phyloP scores from a whole-genome alignment of 495 filamentous ascomycete species.

The Cercophora newfieldiana region DNA sequence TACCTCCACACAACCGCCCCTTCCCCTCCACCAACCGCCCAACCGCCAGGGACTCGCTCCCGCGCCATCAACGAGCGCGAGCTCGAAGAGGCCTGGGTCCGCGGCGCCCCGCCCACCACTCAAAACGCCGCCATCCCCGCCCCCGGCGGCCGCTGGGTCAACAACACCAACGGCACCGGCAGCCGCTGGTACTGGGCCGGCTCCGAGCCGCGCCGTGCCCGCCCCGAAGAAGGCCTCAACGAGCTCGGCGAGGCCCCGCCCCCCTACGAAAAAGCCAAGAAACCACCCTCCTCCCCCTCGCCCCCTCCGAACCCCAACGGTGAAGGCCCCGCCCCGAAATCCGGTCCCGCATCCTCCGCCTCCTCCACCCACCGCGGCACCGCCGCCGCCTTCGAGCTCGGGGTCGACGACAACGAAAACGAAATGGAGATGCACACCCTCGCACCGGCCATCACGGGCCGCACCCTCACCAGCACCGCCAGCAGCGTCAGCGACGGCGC shows the following conservation, averaged over 20 bases:
- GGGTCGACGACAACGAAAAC: background rate
- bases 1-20: background rate
- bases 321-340: background rate
- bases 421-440: conserved; percentile 6
- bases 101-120: conserved; percentile 11
- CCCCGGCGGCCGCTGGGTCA: background rate
- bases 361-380: background rate
- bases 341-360: background rate
- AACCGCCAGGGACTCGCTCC: background rate
- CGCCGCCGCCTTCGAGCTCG: background rate
- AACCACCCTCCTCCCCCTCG: background rate
- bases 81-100: conserved; percentile 31
- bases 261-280: conserved; percentile 43
- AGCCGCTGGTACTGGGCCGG: background rate
- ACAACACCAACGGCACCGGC: conserved; percentile 1
- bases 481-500: background rate
- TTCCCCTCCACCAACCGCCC: background rate
- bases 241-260: conserved; percentile 60
- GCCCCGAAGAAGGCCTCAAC: conserved; percentile 52
- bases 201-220: conserved; percentile 6
- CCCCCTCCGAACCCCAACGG: background rate
- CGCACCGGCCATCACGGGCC: background rate
- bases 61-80: conserved; percentile 25
- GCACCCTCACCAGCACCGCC: background rate
- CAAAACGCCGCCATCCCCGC: background rate